Evolutionary conservation across 768 basidiomycete species (phyloP).

Genomic region (Strobilomyces dryophilus): DNA sequence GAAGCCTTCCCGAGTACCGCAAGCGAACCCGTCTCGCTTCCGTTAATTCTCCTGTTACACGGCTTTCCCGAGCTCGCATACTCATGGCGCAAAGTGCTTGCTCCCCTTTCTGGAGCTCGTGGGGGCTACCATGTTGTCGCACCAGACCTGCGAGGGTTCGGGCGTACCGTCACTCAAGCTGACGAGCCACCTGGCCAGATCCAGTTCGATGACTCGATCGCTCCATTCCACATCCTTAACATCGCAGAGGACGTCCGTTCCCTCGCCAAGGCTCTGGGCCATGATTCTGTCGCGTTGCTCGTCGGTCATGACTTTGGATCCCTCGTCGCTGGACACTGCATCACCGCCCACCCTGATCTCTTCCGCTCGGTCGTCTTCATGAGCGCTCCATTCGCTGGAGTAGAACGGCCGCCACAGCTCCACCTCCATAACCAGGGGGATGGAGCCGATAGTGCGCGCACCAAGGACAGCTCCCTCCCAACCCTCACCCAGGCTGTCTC

Average conservation of each 20-base stretch:
- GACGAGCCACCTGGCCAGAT: slow-evolving; percentile 18
- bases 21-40: slow-evolving; percentile 26
- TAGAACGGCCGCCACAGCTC: slow-evolving; percentile 30
- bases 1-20: slow-evolving; percentile 37
- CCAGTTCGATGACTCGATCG: slow-evolving; percentile 45
- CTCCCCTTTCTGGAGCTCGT: slow-evolving; percentile 39
- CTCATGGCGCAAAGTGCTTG: slow-evolving; percentile 59
- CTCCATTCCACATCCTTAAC: slow-evolving; percentile 49
- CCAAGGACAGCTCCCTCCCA: slow-evolving; percentile 9
- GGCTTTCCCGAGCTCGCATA: slow-evolving; percentile 67
- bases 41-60: slow-evolving; percentile 55
- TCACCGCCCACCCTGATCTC: slow-evolving; percentile 52
- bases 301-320: slow-evolving; percentile 65
- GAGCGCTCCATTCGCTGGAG: slow-evolving; percentile 53
- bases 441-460: slow-evolving; percentile 1
- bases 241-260: slow-evolving; percentile 48
- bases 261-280: slow-evolving; percentile 49
- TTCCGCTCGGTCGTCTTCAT: slow-evolving; percentile 55
- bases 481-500: slow-evolving; percentile 5
- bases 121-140: slow-evolving; percentile 58
- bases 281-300: slow-evolving; percentile 43
- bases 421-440: slow-evolving; percentile 1
- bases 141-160: slow-evolving; percentile 57
- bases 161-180: slow-evolving; percentile 34
- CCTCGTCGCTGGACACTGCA: slow-evolving; percentile 46